Conservation (phyloP, 495 filamentous ascomycete genomes). For the Evernia prunastri region DNA sequence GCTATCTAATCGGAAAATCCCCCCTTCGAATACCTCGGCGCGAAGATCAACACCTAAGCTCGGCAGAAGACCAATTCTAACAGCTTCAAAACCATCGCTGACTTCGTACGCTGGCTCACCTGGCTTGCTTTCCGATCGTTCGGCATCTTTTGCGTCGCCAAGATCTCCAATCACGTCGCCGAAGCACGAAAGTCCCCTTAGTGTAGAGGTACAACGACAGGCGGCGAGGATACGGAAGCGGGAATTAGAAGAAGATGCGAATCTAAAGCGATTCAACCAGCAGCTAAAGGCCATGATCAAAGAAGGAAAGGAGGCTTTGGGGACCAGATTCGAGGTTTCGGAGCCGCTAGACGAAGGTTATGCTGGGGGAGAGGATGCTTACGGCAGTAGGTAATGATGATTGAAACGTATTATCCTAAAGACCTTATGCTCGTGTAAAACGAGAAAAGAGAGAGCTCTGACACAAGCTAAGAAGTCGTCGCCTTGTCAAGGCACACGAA, state of each 20-base stretch:
- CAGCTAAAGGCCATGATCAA: conserved; percentile 77
- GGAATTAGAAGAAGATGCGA: conserved; percentile 72
- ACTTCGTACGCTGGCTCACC: conserved; percentile 46
- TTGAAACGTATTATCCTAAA: background rate
- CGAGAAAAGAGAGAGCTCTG: background rate
- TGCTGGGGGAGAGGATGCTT: conserved; percentile 15
- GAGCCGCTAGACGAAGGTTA: conserved; percentile 32
- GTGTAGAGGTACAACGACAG: conserved; percentile 59
- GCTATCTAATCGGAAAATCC: conserved; percentile 25
- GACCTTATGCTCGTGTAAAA: background rate
- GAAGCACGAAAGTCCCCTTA: conserved; percentile 39
- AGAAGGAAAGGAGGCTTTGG: conserved; percentile 80
- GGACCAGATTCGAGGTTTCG: conserved; percentile 69
- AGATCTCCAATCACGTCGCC: conserved; percentile 35
- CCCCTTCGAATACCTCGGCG: conserved; percentile 21
- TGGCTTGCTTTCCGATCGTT: conserved; percentile 33
- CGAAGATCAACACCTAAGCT: conserved; percentile 25
- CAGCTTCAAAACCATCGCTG: conserved; percentile 32
- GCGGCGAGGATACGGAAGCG: conserved; percentile 59
- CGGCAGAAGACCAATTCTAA: conserved; percentile 30
- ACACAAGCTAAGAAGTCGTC: background rate
- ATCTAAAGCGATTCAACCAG: conserved; percentile 68
- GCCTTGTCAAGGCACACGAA: background rate
- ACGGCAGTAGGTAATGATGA: conserved; percentile 9
- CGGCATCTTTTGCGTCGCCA: conserved; percentile 50